Evolutionary conservation across 768 basidiomycete genomes (phyloP).

Genomic region (Lactarius vividus): DNA sequence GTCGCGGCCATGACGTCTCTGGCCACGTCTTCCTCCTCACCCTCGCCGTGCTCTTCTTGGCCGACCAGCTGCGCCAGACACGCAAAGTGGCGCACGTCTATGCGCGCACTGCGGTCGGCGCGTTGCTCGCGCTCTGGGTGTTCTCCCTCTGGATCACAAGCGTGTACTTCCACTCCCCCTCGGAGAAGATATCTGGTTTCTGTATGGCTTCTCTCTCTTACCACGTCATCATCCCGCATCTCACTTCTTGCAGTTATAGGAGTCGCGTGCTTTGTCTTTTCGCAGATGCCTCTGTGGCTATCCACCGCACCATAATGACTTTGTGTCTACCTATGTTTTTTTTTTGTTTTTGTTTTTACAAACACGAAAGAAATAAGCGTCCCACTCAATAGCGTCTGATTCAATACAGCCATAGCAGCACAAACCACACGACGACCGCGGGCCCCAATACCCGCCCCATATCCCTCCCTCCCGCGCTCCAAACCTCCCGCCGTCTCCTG

Average conservation of each 20-base stretch:
- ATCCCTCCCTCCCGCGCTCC: constrained; percentile 19
- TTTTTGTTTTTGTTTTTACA: not conserved
- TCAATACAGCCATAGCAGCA: constrained; percentile 19
- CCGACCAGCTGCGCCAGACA: constrained; percentile 60
- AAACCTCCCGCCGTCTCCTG: constrained; percentile 5
- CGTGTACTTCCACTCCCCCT: constrained; percentile 86
- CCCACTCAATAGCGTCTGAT: not conserved
- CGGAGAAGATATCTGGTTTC: constrained; percentile 85
- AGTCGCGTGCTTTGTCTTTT: constrained; percentile 37
- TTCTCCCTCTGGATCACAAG: constrained; percentile 78
- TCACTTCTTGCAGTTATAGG: constrained; percentile 38
- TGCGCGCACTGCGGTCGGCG: constrained; percentile 47
- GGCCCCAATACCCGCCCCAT: constrained; percentile 18
- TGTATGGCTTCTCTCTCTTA: constrained; percentile 46
- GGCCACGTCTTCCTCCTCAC: constrained; percentile 92
- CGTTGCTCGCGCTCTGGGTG: constrained; percentile 61
- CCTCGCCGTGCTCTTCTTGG: constrained; percentile 72
- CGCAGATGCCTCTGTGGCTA: constrained; percentile 30
- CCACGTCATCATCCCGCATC: too few species aligned
- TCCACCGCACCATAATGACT: not conserved
- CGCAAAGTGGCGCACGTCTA: constrained; percentile 47
- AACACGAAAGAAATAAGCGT: not conserved
- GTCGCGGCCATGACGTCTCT: constrained; percentile 87
- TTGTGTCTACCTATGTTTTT: too few species aligned
- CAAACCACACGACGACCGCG: constrained; percentile 11